Evolutionary conservation across 148 eudicot genomes (phyloP), one percentile per base, ranked within the genome.

Genomic region (Amaranthus palmeri): DNA sequence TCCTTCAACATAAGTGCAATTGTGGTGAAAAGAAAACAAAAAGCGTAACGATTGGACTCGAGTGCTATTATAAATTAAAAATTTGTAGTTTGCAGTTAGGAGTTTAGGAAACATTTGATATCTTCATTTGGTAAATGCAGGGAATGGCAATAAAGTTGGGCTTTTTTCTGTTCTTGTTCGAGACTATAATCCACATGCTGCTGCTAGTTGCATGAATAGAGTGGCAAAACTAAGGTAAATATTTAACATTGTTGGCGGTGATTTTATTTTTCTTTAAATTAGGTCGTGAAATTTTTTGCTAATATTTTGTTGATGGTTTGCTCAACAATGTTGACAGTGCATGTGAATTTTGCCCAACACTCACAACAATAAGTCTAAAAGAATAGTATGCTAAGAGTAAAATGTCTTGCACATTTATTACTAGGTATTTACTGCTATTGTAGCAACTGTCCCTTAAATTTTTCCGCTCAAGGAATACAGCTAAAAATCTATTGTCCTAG

Each of bases 91-190:
- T 25, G 36, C 36, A 25, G 36, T 25, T 25, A 25, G 1, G 36
- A 25, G 36, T 25, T 25, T 25, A 25, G 36, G 36, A 25, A 25
- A 25, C 36, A 0, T 25, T 25, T 25, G 36, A 25, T 25, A 43
- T 55, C 48, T 47, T 65, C 13, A 40, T 65, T 46, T 14, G 55
- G 17, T 25, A 45, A 53, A 71, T 78, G 65, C 57, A 96, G 99
- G 99, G 63, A 96, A 92, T 70, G 99, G 99, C 72, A 96, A 92
- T 77, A 96, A 92, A 80, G 91, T 83, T 78, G 99, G 99, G n/a
- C 88, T 96, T 63, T 96, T 88, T 75, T 87, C 99, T 5, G 86
- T 96, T 78, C 99, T 96, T 81, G 86, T 96, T 75, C 89, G 97
- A 75, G 99, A 96, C 81, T 96, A 92, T 76, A 86, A 72, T 75